Evolutionary conservation across 345 rosid genomes (phyloP).

Genomic region (Acer saccharum): DNA sequence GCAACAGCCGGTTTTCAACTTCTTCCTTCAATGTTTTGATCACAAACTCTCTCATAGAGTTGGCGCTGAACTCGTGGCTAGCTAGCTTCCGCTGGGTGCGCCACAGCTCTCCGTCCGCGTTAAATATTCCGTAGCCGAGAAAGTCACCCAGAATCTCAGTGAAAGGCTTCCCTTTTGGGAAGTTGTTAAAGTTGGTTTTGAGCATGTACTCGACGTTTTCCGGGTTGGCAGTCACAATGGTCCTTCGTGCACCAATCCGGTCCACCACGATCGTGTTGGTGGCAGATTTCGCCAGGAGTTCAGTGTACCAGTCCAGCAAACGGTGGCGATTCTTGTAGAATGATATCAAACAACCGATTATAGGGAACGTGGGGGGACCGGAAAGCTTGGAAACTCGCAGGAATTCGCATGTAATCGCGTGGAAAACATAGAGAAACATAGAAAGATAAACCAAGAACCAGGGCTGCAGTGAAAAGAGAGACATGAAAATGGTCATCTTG

Average conservation of each 20-base stretch:
- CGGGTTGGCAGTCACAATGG: slow-evolving; percentile 76
- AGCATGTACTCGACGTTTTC: slow-evolving; percentile 78
- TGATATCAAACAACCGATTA: slow-evolving; percentile 72
- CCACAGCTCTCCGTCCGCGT: slow-evolving; percentile 72
- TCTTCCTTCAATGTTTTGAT: slow-evolving; percentile 38
- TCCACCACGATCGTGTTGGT: slow-evolving; percentile 59
- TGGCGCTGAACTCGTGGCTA: slow-evolving; percentile 52
- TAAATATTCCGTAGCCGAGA: slow-evolving; percentile 73
- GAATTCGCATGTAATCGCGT: slow-evolving; percentile 18
- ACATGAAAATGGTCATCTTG: slow-evolving; percentile 26
- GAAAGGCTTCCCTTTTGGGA: slow-evolving; percentile 87
- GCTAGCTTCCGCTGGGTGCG: slow-evolving; percentile 55
- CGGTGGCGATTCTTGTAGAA: slow-evolving; percentile 67
- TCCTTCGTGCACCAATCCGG: slow-evolving; percentile 61
- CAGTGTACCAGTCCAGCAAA: slow-evolving; percentile 81
- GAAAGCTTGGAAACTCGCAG: slow-evolving; percentile 14
- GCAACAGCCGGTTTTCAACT: slow-evolving; percentile 44
- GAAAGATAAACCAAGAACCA: slow-evolving; percentile 16
- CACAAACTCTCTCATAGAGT: slow-evolving; percentile 40
- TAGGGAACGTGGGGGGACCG: slow-evolving; percentile 55
- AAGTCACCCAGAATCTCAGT: slow-evolving; percentile 84
- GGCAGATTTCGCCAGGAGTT: slow-evolving; percentile 53
- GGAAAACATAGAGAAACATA: slow-evolving; percentile 24
- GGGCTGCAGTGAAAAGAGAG: slow-evolving; percentile 18
- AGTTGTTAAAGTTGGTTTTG: slow-evolving; percentile 79